Evolutionary conservation across 306 rosid species (phyloP), one percentile per base, ranked within the genome.

Genomic region (Coriaria nepalensis): DNA sequence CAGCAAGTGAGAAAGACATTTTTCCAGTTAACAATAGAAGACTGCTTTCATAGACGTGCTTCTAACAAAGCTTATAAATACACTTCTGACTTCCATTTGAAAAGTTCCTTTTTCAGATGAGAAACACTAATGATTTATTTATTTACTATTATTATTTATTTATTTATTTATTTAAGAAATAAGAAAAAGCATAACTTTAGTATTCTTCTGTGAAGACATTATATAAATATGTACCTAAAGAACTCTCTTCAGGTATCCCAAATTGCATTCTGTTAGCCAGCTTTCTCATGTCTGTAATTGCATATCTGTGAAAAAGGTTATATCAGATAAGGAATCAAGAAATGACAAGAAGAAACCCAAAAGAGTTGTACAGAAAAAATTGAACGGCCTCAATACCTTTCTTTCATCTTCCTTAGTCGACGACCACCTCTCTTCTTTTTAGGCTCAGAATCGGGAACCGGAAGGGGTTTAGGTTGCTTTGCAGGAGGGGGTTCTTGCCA

Each of bases 401-500:
- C 90, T 62, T 81, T 57, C 62, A 57, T 57, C 49, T 54, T 54
- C 49, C 59, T 54, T 9, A 54, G 47, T 42, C 59, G 59, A 42
- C 59, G 59, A 20, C 62, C 44, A 35, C 95, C 98, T 72, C 97
- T 90, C 82, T 81, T 84, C 78, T 90, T 90, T 65, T 85, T 85
- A 53, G 98, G 98, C 59, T 90, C 94, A 32, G 95, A 90, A 70
- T 90, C 95, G 60, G 97, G 97, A 46, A 90, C 97, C 0, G 94
- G 97, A 58, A 90, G 93, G 44, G 97, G 95, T 57, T 75, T 90
- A 14, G 95, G 92, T 73, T 81, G 93, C 71, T 90, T 90, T 36
- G 94, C 95, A 10, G 97, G 97, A 38, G 97, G 97, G 33, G 94
- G 97, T 66, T 90, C 98, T 58, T 90, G 98, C 95, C 95, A 84